phyloP scores from a whole-genome alignment of 352 stramenopile genomes.

The Phytophthora fragariae region DNA sequence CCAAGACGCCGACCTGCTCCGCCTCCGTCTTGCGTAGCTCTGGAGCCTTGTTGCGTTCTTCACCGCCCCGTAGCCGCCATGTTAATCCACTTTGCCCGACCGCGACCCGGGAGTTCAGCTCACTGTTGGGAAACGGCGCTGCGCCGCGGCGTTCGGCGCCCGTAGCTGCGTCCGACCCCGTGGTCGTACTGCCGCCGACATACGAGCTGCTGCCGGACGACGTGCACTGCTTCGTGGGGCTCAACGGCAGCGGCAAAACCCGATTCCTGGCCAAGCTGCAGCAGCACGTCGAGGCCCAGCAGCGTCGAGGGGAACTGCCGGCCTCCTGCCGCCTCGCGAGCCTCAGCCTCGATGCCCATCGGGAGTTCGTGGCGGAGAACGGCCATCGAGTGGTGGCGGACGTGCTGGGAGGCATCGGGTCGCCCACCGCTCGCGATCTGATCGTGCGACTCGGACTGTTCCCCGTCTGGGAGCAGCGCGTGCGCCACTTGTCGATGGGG shows the following conservation, averaged over 20 bases:
- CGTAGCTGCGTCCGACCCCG: conserved; percentile 20
- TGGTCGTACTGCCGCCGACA: conserved; percentile 47
- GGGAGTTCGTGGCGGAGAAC: conserved; percentile 72
- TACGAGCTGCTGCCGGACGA: conserved; percentile 62
- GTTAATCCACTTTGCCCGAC: conserved; percentile 17
- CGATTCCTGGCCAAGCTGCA: conserved; percentile 60
- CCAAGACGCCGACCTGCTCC: not conserved
- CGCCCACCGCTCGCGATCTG: conserved; percentile 83
- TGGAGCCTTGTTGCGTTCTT: conserved; percentile 4
- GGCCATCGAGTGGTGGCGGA: conserved; percentile 67
- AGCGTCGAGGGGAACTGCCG: conserved; percentile 31
- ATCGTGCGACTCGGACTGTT: conserved; percentile 94
- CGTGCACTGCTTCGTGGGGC: conserved; percentile 74
- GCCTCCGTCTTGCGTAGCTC: conserved; percentile 9
- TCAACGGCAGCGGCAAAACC: conserved; percentile 79
- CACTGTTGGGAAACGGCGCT: conserved; percentile 24
- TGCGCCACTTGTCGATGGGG: conserved; percentile 91
- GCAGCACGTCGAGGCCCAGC: conserved; percentile 33
- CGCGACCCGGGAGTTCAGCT: conserved; percentile 13
- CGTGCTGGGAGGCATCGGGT: conserved; percentile 74
- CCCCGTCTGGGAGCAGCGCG: conserved; percentile 81
- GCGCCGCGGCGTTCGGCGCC: conserved; percentile 1
- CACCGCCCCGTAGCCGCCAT: not conserved
- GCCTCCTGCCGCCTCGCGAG: conserved; percentile 45
- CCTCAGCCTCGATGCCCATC: conserved; percentile 90